phyloP scores from a whole-genome alignment of 2,329 filamentous ascomycete species.

The Didymella pinodella region DNA sequence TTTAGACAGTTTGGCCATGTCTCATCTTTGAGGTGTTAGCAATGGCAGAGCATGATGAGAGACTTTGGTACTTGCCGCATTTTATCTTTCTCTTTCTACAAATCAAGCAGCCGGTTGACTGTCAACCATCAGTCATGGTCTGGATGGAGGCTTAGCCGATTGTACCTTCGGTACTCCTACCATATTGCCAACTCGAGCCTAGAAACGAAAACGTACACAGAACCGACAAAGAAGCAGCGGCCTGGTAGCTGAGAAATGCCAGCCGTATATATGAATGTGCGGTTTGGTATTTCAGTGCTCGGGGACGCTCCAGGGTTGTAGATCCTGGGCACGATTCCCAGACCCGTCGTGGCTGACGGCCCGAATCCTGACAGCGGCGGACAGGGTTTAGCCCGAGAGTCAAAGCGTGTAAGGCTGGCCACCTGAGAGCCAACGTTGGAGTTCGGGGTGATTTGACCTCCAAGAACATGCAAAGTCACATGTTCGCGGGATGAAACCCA shows the following conservation, averaged over 20 bases:
- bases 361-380: conserved; percentile 1
- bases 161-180: conserved; percentile 46
- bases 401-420: conserved; percentile 8
- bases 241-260: background rate
- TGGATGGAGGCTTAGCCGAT: background rate
- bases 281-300: background rate
- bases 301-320: conserved; percentile 2
- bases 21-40: conserved; percentile 41
- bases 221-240: background rate
- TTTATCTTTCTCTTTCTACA: conserved; percentile 44
- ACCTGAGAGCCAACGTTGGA: conserved; percentile 5
- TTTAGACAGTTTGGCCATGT: conserved; percentile 47
- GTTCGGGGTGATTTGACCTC: conserved; percentile 11
- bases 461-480: conserved; percentile 21
- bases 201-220: background rate
- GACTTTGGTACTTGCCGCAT: conserved; percentile 25
- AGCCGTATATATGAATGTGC: conserved; percentile 7
- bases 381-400: conserved; percentile 6
- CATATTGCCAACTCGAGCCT: conserved; percentile 26
- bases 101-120: conserved; percentile 41
- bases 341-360: conserved; percentile 8
- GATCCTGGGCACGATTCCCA: conserved; percentile 9
- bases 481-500: conserved; percentile 34
- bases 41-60: background rate
- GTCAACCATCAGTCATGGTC: background rate